Percentiles rank a stretch among this genome's conserved stretches.
Evolutionary conservation across 1,284 basidiomycete species (phyloP).

Genomic region (Ustilago trichophora): DNA sequence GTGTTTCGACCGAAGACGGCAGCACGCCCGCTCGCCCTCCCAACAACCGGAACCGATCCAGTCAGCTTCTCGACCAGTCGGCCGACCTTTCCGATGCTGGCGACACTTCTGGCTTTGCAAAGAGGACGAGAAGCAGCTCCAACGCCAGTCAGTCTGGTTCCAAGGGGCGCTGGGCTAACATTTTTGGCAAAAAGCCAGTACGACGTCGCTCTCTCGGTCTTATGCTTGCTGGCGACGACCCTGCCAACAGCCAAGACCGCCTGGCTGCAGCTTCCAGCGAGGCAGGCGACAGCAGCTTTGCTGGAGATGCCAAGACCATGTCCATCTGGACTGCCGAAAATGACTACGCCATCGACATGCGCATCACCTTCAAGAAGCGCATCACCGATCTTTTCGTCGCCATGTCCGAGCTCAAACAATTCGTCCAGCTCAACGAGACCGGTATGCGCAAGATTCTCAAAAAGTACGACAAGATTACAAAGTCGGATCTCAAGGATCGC

Average conservation of each 20-base stretch:
- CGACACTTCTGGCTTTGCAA: slow-evolving; percentile 25
- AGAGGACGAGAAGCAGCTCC: slow-evolving; percentile 30
- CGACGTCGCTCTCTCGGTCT: slow-evolving; percentile 48
- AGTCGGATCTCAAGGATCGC: slow-evolving; percentile 81
- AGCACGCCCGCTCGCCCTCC: slow-evolving; percentile 8
- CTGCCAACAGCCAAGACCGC: slow-evolving; percentile 35
- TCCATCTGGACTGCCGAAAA: slow-evolving; percentile 80
- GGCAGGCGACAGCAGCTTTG: slow-evolving; percentile 43
- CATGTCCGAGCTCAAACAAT: slow-evolving; percentile 83
- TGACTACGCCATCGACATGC: slow-evolving; percentile 86
- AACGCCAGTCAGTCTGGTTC: slow-evolving; percentile 35
- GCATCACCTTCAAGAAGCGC: slow-evolving; percentile 88
- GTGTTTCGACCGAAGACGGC: slow-evolving; percentile 24
- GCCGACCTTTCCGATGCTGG: slow-evolving; percentile 19
- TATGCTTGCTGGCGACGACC: slow-evolving; percentile 24
- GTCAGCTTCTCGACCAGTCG: slow-evolving; percentile 35
- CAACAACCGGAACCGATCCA: slow-evolving; percentile 33
- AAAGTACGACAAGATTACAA: slow-evolving; percentile 97
- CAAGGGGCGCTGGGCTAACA: slow-evolving; percentile 37
- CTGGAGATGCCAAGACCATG: slow-evolving; percentile 40
- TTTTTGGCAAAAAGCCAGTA: slow-evolving; percentile 46
- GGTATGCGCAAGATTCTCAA: slow-evolving; percentile 97
- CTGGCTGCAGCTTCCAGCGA: slow-evolving; percentile 25
- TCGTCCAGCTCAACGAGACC: slow-evolving; percentile 89
- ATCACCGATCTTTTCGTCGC: slow-evolving; percentile 86